A percentile compares a stretch with the other conserved stretches of the same genome.
These are phyloP conservation scores for Colletotrichum higginsianum DNA, from an alignment of 2,329 filamentous ascomycete genomes.

Conservation along the genomic window DNA sequence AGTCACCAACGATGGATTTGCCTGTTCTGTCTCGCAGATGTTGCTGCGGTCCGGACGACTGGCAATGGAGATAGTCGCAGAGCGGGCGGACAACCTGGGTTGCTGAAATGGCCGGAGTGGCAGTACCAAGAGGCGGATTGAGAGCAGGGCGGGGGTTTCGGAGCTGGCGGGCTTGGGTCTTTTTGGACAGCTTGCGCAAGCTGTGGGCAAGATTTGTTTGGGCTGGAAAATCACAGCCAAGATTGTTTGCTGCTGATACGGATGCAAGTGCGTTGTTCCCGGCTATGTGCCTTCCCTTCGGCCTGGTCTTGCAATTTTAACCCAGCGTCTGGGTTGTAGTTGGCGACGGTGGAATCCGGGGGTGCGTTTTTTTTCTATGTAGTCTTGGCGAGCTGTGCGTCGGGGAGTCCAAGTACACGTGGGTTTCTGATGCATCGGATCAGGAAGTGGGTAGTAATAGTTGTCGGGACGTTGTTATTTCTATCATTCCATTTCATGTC, in stretches of 20 bases:
- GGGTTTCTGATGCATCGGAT: conserved; percentile 26
- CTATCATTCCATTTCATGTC: conserved; percentile 27
- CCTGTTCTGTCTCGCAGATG: background rate
- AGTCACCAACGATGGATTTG: conserved; percentile 3
- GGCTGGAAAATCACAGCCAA: background rate
- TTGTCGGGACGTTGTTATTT: conserved; percentile 7
- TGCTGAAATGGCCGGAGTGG: conserved; percentile 8
- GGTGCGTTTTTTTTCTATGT: background rate
- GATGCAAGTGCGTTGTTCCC: background rate
- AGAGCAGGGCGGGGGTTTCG: conserved; percentile 22
- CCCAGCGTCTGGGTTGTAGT: conserved; percentile 13
- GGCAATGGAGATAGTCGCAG: background rate
- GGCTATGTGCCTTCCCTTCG: conserved; percentile 7
- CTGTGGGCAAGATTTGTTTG: background rate
- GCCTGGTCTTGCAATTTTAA: conserved; percentile 8
- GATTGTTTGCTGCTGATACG: background rate
- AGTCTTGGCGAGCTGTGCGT: conserved; percentile 18
- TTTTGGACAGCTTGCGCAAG: conserved; percentile 15
- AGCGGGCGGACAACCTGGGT: background rate
- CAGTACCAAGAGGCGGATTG: conserved; percentile 8
- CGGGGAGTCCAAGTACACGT: conserved; percentile 14
- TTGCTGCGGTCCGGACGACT: background rate
- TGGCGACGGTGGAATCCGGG: background rate
- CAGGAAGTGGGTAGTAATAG: conserved; percentile 1
- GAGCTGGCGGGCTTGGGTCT: conserved; percentile 14